Conservation (phyloP, 148 eudicot species). For the Camellia lanceoleosa region DNA sequence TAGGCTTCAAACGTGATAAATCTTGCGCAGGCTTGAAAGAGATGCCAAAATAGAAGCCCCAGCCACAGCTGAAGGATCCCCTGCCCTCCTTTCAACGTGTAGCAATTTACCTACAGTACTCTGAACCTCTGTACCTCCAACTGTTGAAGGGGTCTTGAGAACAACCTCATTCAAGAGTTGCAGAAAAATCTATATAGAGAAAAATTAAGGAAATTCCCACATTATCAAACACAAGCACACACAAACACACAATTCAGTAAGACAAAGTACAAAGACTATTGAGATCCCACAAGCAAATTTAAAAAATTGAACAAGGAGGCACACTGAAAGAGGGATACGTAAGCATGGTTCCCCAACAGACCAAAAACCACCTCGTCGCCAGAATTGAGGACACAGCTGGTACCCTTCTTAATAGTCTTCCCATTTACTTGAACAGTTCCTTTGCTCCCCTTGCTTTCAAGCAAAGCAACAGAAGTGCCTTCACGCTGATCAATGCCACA, state of each 20-base stretch:
- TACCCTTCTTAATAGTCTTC: constrained; percentile 55
- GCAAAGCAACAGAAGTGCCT: constrained; percentile 57
- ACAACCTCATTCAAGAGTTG: constrained; percentile 47
- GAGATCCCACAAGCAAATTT: background rate
- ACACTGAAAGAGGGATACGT: constrained; percentile 58
- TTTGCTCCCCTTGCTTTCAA: constrained; percentile 79
- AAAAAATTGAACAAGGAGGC: background rate
- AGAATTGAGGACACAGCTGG: constrained; percentile 56
- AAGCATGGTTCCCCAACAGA: constrained; percentile 59
- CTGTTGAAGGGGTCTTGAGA: constrained; percentile 58
- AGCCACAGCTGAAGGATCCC: constrained; percentile 83
- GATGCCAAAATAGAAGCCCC: constrained; percentile 91
- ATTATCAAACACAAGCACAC: background rate
- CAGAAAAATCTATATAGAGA: constrained; percentile 59
- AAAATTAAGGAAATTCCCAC: constrained; percentile 35
- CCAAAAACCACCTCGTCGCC: constrained; percentile 87
- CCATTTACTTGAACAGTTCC: constrained; percentile 85
- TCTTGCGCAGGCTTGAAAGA: constrained; percentile 62
- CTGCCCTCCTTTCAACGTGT: constrained; percentile 59
- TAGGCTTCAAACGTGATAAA: constrained; percentile 53
- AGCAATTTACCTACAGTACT: constrained; percentile 46
- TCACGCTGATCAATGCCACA: constrained; percentile 64
- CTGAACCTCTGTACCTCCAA: constrained; percentile 51
- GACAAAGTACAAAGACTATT: background rate
- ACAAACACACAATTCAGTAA: background rate